Base-by-base conservation (phyloP, 2,329 filamentous ascomycete genomes). In the Arthroderma sp. region DNA sequence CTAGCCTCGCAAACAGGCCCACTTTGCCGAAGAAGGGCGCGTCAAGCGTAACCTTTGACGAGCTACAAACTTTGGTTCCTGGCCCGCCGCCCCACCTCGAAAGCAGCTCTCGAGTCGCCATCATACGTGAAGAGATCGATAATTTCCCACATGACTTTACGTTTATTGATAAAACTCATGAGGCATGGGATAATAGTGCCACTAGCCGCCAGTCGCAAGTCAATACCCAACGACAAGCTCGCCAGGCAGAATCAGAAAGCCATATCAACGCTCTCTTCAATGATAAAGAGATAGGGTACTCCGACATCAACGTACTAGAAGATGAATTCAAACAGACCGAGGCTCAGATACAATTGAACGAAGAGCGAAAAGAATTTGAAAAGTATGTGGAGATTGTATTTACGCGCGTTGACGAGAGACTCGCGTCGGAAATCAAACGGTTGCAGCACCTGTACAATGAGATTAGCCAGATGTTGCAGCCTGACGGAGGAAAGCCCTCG, bases 221-320 rank as follows among this genome's bases (percentile, higher is more conserved):
- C 35, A 78, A 79, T 8, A 68, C 69, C 25, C 76, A 78, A 39
- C 76, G 78, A 2, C 71, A 71, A 58, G 67, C 67, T 56, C 76
- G 79, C 13, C 76, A 79, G 64, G 74, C 78, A 56, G 74, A 79
- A 60, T 77, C 74, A 2, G 78, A 81, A 62, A 68, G 68, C n/a
- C 71, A 74, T 52, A 79, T 79, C 33, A 77, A 81, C 61, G 71
- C 73, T 0, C 69, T 81, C 1, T 82, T 81, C 68, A 77, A 81
- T 61, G 74, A 74, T 53, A 75, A 81, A 56, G 76, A 80, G 61
- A 81, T 82, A 47, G 78, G 77, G 0, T 81, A 82, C 64, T 77
- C 78, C 11, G 79, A 81, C 53, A 79, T 82, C 62, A 76, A 75
- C 38, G 71, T 72, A 15, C 68, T 81, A 8, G 79, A 82, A 63